A percentile compares a stretch with the other conserved stretches of the same genome.
Conservation (phyloP, 2,329 filamentous ascomycete genomes). For the Pestalotiopsis sp. region DNA sequence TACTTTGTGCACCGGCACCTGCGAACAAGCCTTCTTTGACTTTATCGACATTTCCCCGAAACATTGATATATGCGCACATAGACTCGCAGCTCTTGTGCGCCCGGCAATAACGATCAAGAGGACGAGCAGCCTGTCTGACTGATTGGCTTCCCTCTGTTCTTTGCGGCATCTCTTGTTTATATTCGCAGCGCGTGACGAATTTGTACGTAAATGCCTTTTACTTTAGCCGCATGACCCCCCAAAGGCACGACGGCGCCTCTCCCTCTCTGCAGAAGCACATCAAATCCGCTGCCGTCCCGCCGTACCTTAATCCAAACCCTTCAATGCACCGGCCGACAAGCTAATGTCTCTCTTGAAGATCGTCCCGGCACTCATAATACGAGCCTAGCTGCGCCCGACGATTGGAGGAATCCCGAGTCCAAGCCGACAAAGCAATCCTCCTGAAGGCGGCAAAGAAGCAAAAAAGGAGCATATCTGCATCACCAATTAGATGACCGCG, state of each 20-base stretch:
- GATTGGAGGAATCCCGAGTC: not conserved
- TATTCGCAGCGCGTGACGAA: not conserved
- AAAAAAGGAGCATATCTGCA: not conserved
- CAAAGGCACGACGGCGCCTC: not conserved
- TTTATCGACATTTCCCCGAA: not conserved
- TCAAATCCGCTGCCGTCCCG: not conserved
- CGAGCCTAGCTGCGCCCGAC: not conserved
- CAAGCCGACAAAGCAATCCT: not conserved
- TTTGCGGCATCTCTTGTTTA: not conserved
- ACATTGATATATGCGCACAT: not conserved
- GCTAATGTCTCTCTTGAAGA: not conserved
- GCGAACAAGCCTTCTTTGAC: not conserved
- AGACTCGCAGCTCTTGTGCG: not conserved
- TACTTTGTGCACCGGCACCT: not conserved
- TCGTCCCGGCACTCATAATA: not conserved
- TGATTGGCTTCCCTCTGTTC: not conserved
- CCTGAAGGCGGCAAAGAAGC: not conserved
- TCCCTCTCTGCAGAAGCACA: not conserved
- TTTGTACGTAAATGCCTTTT: not conserved
- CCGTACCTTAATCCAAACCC: not conserved
- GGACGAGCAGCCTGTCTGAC: not conserved
- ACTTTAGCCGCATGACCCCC: not conserved
- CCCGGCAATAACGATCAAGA: not conserved
- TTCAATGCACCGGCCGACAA: not conserved
- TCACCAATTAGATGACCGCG: constrained; percentile 4